These are phyloP conservation scores for Coprinopsis marcescibilis DNA, from an alignment of 768 basidiomycete species.

Conservation along the genomic window DNA sequence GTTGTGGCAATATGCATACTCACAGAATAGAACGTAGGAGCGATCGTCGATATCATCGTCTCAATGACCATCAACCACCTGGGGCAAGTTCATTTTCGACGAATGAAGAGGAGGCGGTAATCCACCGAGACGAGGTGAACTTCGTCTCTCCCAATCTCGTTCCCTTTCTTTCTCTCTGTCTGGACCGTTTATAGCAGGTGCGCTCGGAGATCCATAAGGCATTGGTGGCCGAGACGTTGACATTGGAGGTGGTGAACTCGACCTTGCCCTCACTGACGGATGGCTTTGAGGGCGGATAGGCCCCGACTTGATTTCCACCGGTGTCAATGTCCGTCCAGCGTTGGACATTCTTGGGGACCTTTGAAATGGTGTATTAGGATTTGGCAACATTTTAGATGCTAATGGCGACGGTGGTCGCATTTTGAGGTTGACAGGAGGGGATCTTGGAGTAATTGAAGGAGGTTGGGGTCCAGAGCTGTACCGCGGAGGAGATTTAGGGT, in stretches of 20 bases:
- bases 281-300: slow-evolving; percentile 15
- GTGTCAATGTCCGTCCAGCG: slow-evolving; percentile 15
- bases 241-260: too few species aligned
- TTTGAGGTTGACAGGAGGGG: slow-evolving; percentile 27
- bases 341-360: too few species aligned
- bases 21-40: slow-evolving; percentile 4
- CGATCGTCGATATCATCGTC: not conserved
- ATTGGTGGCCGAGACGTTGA: too few species aligned
- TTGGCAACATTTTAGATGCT: slow-evolving; percentile 14
- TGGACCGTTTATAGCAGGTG: too few species aligned
- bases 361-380: too few species aligned
- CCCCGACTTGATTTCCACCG: too few species aligned
- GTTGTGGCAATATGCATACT: slow-evolving; percentile 6
- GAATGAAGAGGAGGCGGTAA: slow-evolving; percentile 21
- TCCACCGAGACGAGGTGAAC: too few species aligned
- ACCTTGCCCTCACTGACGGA: too few species aligned
- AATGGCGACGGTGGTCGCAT: slow-evolving; percentile 28
- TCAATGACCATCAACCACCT: slow-evolving; percentile 35
- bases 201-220: too few species aligned
- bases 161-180: too few species aligned
- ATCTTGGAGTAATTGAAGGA: slow-evolving; percentile 10
- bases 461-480: slow-evolving; percentile 21
- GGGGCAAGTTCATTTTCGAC: slow-evolving; percentile 39
- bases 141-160: slow-evolving; percentile 11
- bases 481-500: not conserved